These are phyloP conservation scores for Trichoderma atrobrunneum DNA, from an alignment of 2,329 filamentous ascomycete species.

Conservation along the genomic window DNA sequence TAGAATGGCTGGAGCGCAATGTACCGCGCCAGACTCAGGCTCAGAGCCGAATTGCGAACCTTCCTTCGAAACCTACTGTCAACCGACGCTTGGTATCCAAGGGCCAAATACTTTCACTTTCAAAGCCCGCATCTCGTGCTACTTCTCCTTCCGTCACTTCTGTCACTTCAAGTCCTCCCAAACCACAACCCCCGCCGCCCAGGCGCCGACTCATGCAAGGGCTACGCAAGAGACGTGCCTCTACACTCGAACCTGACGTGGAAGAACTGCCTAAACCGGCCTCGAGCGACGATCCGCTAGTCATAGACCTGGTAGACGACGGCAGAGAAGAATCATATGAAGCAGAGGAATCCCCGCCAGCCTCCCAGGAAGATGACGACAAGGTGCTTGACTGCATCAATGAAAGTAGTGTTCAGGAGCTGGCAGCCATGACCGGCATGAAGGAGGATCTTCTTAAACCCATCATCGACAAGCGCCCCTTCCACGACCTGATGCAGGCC, in stretches of 20 bases:
- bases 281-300: slow-evolving; percentile 36
- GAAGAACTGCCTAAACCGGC: slow-evolving; percentile 24
- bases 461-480: slow-evolving; percentile 74
- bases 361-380: slow-evolving; percentile 34
- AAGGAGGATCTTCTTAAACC: slow-evolving; percentile 66
- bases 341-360: slow-evolving; percentile 33
- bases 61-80: slow-evolving; percentile 11
- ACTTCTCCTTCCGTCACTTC: slow-evolving; percentile 10
- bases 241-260: slow-evolving; percentile 23
- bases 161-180: slow-evolving; percentile 22
- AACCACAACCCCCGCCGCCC: slow-evolving; percentile 21
- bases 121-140: neutral
- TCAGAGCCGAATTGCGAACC: slow-evolving; percentile 4
- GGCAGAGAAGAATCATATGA: slow-evolving; percentile 43
- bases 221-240: slow-evolving; percentile 27
- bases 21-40: slow-evolving; percentile 7
- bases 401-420: slow-evolving; percentile 67
- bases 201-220: slow-evolving; percentile 40
- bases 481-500: slow-evolving; percentile 62
- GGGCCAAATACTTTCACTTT: slow-evolving; percentile 26
- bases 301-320: slow-evolving; percentile 38
- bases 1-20: slow-evolving; percentile 31
- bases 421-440: slow-evolving; percentile 78
- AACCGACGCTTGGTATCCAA: slow-evolving; percentile 34
- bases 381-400: slow-evolving; percentile 79